phyloP scores from a whole-genome alignment of 306 rosid genomes.

The Oxytropis ochrocephala region DNA sequence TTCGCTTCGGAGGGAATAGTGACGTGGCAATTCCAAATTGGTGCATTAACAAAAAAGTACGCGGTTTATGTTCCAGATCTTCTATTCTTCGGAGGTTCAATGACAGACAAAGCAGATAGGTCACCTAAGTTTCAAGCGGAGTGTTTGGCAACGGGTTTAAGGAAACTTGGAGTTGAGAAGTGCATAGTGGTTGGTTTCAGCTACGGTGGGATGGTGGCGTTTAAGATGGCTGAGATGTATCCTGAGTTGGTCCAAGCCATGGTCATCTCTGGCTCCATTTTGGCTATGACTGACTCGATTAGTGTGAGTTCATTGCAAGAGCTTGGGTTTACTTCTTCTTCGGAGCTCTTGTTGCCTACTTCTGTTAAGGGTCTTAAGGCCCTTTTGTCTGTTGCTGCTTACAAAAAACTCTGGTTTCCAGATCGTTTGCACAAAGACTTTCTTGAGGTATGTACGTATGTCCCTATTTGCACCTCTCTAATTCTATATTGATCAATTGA shows the following conservation, averaged over 20 bases:
- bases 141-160: constrained; percentile 52
- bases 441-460: constrained; percentile 57
- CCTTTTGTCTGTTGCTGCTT: constrained; percentile 57
- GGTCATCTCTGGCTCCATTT: constrained; percentile 68
- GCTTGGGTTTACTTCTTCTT: constrained; percentile 61
- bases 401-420: constrained; percentile 69
- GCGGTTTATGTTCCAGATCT: constrained; percentile 84
- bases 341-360: constrained; percentile 68
- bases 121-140: constrained; percentile 62
- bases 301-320: constrained; percentile 29
- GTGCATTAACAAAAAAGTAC: constrained; percentile 56
- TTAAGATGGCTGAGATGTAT: constrained; percentile 56
- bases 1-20: constrained; percentile 82
- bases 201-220: constrained; percentile 87
- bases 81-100: constrained; percentile 69
- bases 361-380: constrained; percentile 69
- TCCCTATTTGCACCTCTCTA: background rate
- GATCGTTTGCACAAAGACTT: constrained; percentile 63
- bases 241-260: constrained; percentile 49
- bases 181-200: constrained; percentile 71
- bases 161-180: constrained; percentile 70
- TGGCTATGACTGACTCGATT: constrained; percentile 57
- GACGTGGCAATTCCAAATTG: constrained; percentile 88
- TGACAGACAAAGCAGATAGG: constrained; percentile 41
- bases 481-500: too few relatives aligned